These are phyloP conservation scores for Phytopythium montanum DNA, from an alignment of 352 stramenopile species.

Conservation along the genomic window DNA sequence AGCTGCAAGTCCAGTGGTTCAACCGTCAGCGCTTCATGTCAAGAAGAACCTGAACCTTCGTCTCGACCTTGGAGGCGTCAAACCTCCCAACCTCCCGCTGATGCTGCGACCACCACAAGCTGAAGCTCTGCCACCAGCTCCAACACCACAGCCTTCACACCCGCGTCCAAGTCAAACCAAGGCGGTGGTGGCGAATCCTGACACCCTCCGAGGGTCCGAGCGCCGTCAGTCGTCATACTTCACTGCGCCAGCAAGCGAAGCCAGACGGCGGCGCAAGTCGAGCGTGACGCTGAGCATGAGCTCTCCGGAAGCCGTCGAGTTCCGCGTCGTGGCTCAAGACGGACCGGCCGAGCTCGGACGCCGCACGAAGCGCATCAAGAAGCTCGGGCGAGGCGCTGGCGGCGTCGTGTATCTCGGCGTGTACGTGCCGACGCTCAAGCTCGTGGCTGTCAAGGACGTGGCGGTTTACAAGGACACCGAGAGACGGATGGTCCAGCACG, in stretches of 20 bases:
- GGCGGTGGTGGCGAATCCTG: not conserved
- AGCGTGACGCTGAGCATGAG: constrained; percentile 60
- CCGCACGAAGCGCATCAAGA: constrained; percentile 63
- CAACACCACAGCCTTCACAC: not conserved
- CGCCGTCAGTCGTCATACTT: constrained; percentile 4
- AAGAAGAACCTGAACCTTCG: constrained; percentile 57
- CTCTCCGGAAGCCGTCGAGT: constrained; percentile 65
- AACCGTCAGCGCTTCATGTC: constrained; percentile 14
- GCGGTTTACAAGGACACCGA: constrained; percentile 80
- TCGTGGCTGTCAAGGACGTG: constrained; percentile 88
- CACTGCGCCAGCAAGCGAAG: not conserved
- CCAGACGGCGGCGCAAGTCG: constrained; percentile 31
- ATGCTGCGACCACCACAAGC: constrained; percentile 22
- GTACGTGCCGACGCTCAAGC: constrained; percentile 77
- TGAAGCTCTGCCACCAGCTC: not conserved
- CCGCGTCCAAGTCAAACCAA: too few relatives aligned
- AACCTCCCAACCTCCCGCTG: constrained; percentile 28
- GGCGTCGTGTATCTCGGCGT: constrained; percentile 79
- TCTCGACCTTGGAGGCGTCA: constrained; percentile 40
- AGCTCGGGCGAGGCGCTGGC: constrained; percentile 78
- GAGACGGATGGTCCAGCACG: constrained; percentile 78
- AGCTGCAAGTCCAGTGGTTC: constrained; percentile 15
- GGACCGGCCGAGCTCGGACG: constrained; percentile 58
- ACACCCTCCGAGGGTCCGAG: not conserved
- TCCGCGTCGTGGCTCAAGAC: constrained; percentile 67